phyloP scores from a whole-genome alignment of 2,329 filamentous ascomycete species.

The Colletotrichum sp. region DNA sequence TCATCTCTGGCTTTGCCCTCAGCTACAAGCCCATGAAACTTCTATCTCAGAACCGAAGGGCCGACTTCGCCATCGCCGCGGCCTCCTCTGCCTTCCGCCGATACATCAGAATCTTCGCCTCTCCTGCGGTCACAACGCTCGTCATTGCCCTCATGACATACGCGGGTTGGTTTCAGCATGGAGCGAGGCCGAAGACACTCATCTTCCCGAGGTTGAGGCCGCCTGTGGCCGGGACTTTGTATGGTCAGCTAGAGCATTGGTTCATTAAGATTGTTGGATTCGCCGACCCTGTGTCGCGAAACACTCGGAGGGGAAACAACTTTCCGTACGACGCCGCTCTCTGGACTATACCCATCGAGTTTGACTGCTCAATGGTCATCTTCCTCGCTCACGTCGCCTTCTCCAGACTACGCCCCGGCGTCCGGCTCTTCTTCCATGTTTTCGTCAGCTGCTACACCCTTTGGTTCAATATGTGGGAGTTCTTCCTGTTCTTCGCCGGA shows the following conservation, averaged over 20 bases:
- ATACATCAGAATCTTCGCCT: conserved; percentile 55
- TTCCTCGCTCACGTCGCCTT: conserved; percentile 58
- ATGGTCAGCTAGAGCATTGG: conserved; percentile 52
- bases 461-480: not conserved
- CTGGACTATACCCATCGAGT: conserved; percentile 69
- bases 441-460: conserved; percentile 45
- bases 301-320: conserved; percentile 21
- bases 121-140: conserved; percentile 54
- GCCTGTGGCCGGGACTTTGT: conserved; percentile 27
- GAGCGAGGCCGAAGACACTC: not conserved
- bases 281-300: conserved; percentile 55
- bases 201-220: not conserved
- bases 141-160: conserved; percentile 47
- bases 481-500: conserved; percentile 12
- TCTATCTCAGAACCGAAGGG: conserved; percentile 35
- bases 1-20: conserved; percentile 66
- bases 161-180: conserved; percentile 38
- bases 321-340: conserved; percentile 59
- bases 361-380: conserved; percentile 60
- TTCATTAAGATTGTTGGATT: conserved; percentile 49
- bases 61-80: conserved; percentile 48
- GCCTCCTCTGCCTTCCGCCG: conserved; percentile 57
- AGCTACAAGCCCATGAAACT: conserved; percentile 57
- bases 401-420: conserved; percentile 45
- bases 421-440: conserved; percentile 46